Conservation (phyloP, 306 rosid genomes). For the Chamaecrista fasciculata region DNA sequence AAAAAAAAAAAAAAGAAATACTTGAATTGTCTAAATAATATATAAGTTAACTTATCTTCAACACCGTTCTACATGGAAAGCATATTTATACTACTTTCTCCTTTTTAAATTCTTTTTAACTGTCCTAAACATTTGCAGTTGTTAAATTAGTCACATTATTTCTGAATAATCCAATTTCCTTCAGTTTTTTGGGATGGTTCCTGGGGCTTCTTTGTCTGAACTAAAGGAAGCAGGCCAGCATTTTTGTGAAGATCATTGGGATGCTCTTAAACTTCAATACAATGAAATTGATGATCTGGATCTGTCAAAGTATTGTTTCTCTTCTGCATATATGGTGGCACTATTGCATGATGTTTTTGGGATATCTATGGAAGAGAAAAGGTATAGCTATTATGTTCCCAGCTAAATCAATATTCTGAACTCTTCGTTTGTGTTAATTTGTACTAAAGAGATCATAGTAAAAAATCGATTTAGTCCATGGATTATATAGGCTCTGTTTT, state of each 20-base stretch:
- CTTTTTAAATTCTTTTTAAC: background rate
- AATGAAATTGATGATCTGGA: conserved; percentile 37
- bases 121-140: background rate
- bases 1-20: background rate
- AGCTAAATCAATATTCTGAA: background rate
- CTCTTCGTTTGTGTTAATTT: background rate
- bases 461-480: too few species aligned
- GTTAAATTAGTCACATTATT: conserved; percentile 10
- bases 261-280: conserved; percentile 39
- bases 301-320: conserved; percentile 49
- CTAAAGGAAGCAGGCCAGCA: conserved; percentile 47
- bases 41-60: background rate
- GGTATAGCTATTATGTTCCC: conserved; percentile 34
- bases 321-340: conserved; percentile 52
- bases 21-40: background rate
- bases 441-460: too few species aligned
- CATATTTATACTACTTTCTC: background rate
- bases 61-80: background rate
- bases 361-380: conserved; percentile 41
- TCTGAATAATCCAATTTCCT: conserved; percentile 8
- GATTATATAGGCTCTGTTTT: too few species aligned
- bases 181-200: conserved; percentile 53
- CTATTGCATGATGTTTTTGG: conserved; percentile 46
- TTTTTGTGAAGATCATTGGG: conserved; percentile 53
- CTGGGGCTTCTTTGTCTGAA: conserved; percentile 39